Evolutionary conservation across 306 rosid genomes (phyloP), one percentile per base, ranked within the genome.

Genomic region (Dryas alaskensis): DNA sequence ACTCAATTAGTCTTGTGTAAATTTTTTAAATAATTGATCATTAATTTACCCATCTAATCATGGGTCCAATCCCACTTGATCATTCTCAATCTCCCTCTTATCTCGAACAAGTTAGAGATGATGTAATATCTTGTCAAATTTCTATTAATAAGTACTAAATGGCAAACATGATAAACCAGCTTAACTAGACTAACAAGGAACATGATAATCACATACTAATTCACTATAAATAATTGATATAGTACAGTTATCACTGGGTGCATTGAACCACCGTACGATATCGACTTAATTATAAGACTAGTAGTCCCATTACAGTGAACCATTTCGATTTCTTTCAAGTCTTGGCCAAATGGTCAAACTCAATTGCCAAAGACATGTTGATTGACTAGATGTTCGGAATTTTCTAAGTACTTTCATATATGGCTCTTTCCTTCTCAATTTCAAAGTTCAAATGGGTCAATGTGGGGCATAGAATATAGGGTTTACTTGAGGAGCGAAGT

Each of bases 111-210:
- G 76, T 76, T 76, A 53, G 76, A 78, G 69, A 79, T 73, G 74
- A 80, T 74, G 82, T 75, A 82, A 77, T 79, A 45, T 86, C 58
- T 40, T 79, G 78, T 87, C 94, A 77, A 78, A 76, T 69, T 85
- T 78, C 96, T 79, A 72, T 64, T 47, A 73, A 73, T 70, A 78
- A 82, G 89, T 64, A 79, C 53, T 73, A 25, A 88, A 86, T 67
- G 37, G 14, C 70, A 72, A 82, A 62, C 55, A 79, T 77, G 90
- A 81, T 84, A 87, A 89, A 65, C 85, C 85, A 74, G 66, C 87
- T 86, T 90, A 95, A 83, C 89, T 86, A 31, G 79, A 84, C 96
- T 67, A 84, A 84, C 76, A 75, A 79, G 86, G 79, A 81, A 79
- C 82, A 77, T 83, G 87, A 31, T 72, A 71, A 65, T 79, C 50